Conservation (phyloP, 192 early-diverging fungal species). For the Kickxella alabastrina region DNA sequence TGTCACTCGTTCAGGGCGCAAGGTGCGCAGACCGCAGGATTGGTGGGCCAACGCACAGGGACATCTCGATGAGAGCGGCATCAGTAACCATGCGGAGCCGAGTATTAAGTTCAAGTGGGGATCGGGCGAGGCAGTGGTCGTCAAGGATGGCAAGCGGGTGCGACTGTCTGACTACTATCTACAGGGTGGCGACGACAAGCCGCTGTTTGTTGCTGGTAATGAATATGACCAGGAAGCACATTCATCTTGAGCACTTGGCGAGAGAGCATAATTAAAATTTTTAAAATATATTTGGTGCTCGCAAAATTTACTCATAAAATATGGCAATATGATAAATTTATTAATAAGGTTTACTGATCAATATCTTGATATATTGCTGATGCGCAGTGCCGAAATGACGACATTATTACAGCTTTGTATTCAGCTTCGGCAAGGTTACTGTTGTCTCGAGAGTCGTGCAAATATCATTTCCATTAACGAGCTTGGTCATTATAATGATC, state of each 20-base stretch:
- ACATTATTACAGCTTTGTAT: conserved; percentile 25
- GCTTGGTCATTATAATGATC: conserved; percentile 9
- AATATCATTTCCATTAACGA: not conserved
- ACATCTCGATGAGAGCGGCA: conserved; percentile 11
- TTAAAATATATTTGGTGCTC: not conserved
- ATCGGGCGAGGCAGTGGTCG: conserved; percentile 26
- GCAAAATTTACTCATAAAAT: not conserved
- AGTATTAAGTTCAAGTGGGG: conserved; percentile 45
- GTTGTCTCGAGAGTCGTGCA: conserved; percentile 27
- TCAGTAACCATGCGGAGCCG: conserved; percentile 18
- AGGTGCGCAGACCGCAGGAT: conserved; percentile 32
- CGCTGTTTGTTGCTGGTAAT: not conserved
- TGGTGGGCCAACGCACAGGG: conserved; percentile 51
- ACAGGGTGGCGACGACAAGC: conserved; percentile 7
- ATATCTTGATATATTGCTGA: no score
- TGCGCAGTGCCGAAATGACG: no score
- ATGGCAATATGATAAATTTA: not conserved
- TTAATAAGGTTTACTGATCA: no score
- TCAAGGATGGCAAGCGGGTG: conserved; percentile 34
- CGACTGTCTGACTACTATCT: conserved; percentile 26
- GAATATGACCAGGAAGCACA: not conserved
- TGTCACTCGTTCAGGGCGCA: conserved; percentile 41
- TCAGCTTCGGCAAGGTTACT: conserved; percentile 4
- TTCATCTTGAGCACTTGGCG: no score
- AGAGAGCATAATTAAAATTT: no score